Evolutionary conservation across 495 filamentous ascomycete species (phyloP).

Genomic region (Parathielavia hyrcaniae): DNA sequence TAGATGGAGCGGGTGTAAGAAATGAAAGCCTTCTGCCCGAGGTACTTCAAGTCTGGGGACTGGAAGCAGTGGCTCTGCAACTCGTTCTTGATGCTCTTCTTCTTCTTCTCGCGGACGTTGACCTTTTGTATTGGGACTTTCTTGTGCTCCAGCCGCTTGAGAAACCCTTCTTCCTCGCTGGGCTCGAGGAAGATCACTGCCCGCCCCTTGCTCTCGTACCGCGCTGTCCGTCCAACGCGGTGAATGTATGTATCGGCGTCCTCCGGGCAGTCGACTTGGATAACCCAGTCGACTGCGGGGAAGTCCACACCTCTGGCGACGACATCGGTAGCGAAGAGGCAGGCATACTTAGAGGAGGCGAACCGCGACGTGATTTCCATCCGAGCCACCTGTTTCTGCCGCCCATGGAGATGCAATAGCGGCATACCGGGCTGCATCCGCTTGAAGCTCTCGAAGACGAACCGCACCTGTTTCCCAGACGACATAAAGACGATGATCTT

Average conservation of each 20-base stretch:
- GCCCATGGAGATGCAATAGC: conserved; percentile 88
- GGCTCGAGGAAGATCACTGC: conserved; percentile 91
- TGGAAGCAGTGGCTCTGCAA: conserved; percentile 93
- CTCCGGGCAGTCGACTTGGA: conserved; percentile 91
- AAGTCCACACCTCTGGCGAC: conserved; percentile 92
- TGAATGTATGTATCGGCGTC: conserved; percentile 98
- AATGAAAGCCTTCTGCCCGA: conserved; percentile 92
- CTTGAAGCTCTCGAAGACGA: conserved; percentile 87
- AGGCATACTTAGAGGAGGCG: conserved; percentile 66
- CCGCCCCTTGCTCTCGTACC: conserved; percentile 80
- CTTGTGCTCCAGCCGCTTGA: conserved; percentile 74
- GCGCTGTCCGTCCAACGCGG: conserved; percentile 86
- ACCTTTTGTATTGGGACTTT: conserved; percentile 81
- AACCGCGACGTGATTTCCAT: conserved; percentile 82
- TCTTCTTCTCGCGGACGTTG: conserved; percentile 82
- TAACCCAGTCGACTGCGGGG: conserved; percentile 94
- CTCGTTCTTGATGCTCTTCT: conserved; percentile 72
- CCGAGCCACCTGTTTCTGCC: conserved; percentile 84
- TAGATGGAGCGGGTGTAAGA: conserved; percentile 77
- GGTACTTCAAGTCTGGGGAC: conserved; percentile 86
- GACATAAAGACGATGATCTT: conserved; percentile 95
- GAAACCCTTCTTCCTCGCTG: conserved; percentile 80
- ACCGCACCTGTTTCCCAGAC: conserved; percentile 92
- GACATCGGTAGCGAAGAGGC: conserved; percentile 92
- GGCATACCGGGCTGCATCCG: conserved; percentile 93